Conservation (phyloP, 2,329 filamentous ascomycete species). For the Ploettnerulaceae sp. region DNA sequence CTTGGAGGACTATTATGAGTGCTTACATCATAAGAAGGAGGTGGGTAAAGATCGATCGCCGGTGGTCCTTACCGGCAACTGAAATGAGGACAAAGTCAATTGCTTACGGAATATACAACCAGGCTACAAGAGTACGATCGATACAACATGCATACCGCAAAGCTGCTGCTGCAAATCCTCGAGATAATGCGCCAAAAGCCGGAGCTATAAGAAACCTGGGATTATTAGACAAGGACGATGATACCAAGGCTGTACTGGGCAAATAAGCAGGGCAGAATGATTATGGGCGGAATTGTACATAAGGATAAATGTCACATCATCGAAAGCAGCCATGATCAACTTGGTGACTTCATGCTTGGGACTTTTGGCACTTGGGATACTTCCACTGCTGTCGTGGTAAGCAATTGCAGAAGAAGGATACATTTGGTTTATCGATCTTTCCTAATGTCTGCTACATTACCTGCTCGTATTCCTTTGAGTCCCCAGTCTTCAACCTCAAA, state of each 20-base stretch:
- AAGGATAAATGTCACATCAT: slow-evolving; percentile 18
- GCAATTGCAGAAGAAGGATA: too few relatives aligned
- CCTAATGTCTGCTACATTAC: too few relatives aligned
- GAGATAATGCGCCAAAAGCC: slow-evolving; percentile 76
- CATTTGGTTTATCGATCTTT: too few relatives aligned
- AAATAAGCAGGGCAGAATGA: slow-evolving; percentile 26
- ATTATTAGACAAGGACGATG: slow-evolving; percentile 77
- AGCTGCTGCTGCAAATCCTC: slow-evolving; percentile 66
- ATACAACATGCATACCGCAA: slow-evolving; percentile 84
- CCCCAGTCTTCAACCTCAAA: too few relatives aligned
- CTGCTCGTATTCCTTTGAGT: too few relatives aligned
- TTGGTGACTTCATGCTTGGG: not conserved
- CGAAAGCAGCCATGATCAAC: slow-evolving; percentile 1
- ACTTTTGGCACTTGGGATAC: too few relatives aligned
- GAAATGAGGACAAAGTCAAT: not conserved
- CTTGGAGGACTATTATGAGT: slow-evolving; percentile 98
- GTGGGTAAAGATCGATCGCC: slow-evolving; percentile 44
- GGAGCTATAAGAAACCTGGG: slow-evolving; percentile 86
- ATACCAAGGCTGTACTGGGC: slow-evolving; percentile 55
- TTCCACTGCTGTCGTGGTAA: too few relatives aligned
- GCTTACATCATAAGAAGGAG: slow-evolving; percentile 98
- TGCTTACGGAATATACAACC: slow-evolving; percentile 13
- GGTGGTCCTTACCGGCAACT: not conserved
- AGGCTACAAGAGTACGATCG: slow-evolving; percentile 69
- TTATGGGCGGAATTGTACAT: slow-evolving; percentile 27